Evolutionary conservation across 495 filamentous ascomycete genomes (phyloP), one percentile per base, ranked within the genome.

Genomic region (Copromyces sp.): DNA sequence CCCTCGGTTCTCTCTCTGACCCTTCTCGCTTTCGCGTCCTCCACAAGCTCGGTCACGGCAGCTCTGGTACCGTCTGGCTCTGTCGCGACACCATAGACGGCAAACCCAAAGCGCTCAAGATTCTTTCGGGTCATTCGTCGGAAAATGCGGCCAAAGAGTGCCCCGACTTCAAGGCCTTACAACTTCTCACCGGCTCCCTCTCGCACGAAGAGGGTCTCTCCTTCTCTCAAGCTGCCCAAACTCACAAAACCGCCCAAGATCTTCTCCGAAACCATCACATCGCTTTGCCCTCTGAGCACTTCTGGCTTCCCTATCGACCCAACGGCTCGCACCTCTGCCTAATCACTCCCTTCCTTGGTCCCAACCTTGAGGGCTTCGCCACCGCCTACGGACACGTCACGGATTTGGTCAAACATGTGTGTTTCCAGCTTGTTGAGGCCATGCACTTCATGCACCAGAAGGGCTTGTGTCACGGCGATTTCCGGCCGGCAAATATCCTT

Each of bases 51-150:
- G 83, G 83, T 0, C 76, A 72, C 59, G 83, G 83, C 72, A 76
- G 78, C 39, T 83, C 80, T 75, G 82, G 80, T 4, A 84, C 84
- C 20, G 80, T 82, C 59, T 86, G 83, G 83, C 80, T 86, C 41
- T 82, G 78, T 38, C 74, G 74, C n/a, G 82, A 84, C 24, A 38
- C 69, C 9, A 59, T 3, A 32, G 65, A 76, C 16, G 39, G 20
- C 69, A 9, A 44, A 44, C 41, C 41, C 17, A 44, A 44, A 44
- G 41, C 41, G 0, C 41, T 44, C 41, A 44, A 44, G 41, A 44
- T 44, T 44, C 41, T 44, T 44, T 44, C 41, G 6, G 16, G 0
- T 1, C 0, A 14, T 16, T 3, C 12, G 1, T 41, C 40, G 4
- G 12, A 41, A 41, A 16, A 41, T 3, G 40, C 40, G 0, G 40